phyloP scores from a whole-genome alignment of 2,329 filamentous ascomycete species.

The Neonectria punicea region DNA sequence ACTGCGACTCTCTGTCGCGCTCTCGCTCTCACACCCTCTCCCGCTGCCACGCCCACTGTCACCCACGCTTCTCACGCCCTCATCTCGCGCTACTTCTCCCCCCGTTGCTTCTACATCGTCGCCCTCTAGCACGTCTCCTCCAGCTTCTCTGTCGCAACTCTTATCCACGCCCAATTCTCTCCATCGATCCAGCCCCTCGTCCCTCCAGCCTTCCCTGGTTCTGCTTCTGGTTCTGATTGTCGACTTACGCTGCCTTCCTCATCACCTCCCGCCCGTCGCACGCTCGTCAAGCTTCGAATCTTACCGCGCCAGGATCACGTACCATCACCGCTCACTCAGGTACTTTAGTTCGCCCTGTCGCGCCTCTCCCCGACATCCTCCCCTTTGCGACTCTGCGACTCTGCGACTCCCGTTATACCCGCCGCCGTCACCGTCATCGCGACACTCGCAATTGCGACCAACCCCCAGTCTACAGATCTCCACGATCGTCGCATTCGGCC shows the following conservation, averaged over 20 bases:
- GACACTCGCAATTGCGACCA: constrained; percentile 31
- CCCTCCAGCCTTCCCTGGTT: background rate
- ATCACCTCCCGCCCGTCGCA: constrained; percentile 5
- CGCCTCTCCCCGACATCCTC: constrained; percentile 9
- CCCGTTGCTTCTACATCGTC: constrained; percentile 19
- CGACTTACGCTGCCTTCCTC: constrained; percentile 2
- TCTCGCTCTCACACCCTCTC: constrained; percentile 33
- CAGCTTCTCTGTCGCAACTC: constrained; percentile 6
- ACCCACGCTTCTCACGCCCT: constrained; percentile 23
- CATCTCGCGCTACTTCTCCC: constrained; percentile 19
- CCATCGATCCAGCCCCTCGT: constrained; percentile 1
- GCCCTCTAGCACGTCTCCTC: constrained; percentile 7
- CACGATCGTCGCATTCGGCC: constrained; percentile 39
- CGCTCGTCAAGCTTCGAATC: constrained; percentile 9
- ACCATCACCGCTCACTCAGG: constrained; percentile 15
- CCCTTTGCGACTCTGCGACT: constrained; percentile 6
- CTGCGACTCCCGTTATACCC: constrained; percentile 7
- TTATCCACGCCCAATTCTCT: constrained; percentile 13
- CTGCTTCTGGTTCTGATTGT: background rate
- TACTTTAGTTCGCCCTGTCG: constrained; percentile 19
- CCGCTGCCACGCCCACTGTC: constrained; percentile 27
- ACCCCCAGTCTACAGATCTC: constrained; percentile 27
- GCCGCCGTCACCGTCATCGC: constrained; percentile 27
- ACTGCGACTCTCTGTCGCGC: constrained; percentile 38
- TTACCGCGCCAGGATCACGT: constrained; percentile 14